These are phyloP conservation scores for Vachellia collinsii DNA, from an alignment of 306 rosid genomes.

Conservation along the genomic window DNA sequence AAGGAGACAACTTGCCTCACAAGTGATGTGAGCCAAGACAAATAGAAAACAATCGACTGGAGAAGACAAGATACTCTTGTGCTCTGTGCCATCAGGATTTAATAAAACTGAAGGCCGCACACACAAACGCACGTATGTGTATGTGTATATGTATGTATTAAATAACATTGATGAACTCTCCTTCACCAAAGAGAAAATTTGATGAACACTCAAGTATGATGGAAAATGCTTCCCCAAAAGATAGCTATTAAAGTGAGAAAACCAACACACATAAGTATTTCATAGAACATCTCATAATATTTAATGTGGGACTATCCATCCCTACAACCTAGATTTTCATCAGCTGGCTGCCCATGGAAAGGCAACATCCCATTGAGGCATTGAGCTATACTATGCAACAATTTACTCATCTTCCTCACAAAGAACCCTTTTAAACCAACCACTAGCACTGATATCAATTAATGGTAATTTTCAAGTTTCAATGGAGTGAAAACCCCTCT, in stretches of 20 bases:
- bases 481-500: neutral
- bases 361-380: neutral
- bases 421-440: neutral
- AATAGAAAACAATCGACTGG: neutral
- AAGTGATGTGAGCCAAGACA: slow-evolving; percentile 23
- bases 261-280: neutral
- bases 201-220: neutral
- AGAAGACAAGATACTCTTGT: slow-evolving; percentile 21
- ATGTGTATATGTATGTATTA: neutral
- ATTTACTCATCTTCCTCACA: neutral
- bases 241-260: neutral
- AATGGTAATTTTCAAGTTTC: neutral
- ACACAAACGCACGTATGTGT: neutral
- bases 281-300: neutral
- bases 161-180: neutral
- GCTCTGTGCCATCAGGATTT: slow-evolving; percentile 4
- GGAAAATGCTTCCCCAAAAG: neutral
- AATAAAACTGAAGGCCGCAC: slow-evolving; percentile 6
- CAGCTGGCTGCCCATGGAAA: neutral
- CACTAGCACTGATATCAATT: neutral
- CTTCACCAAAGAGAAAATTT: neutral
- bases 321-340: neutral
- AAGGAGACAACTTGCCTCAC: no score
- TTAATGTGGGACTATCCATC: neutral
- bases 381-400: neutral